These are phyloP conservation scores for Cladochytrium tenue DNA, from an alignment of 371 early-diverging fungal species.

Conservation along the genomic window DNA sequence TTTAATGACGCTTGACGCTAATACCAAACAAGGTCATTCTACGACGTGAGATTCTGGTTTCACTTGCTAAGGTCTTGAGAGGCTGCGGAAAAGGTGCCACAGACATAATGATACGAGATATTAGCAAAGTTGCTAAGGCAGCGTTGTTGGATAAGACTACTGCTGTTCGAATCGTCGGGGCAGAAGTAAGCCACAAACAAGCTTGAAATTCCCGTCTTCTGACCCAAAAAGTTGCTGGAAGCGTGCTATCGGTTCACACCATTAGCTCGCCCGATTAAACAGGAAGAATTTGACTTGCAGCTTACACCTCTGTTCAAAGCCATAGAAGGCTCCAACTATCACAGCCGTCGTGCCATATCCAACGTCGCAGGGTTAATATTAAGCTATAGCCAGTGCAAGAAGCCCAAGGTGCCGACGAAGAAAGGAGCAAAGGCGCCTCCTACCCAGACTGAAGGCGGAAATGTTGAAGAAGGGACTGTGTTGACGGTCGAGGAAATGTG, in stretches of 20 bases:
- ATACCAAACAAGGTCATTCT: constrained; percentile 53
- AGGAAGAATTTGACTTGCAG: constrained; percentile 66
- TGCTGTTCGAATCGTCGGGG: constrained; percentile 67
- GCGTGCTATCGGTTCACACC: constrained; percentile 32
- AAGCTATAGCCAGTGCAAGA: constrained; percentile 52
- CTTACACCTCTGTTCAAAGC: constrained; percentile 62
- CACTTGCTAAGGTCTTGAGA: constrained; percentile 66
- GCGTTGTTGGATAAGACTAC: constrained; percentile 76
- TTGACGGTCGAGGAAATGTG: constrained; percentile 74
- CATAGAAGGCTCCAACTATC: constrained; percentile 68
- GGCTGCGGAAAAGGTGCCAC: constrained; percentile 79
- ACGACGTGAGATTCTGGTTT: constrained; percentile 69
- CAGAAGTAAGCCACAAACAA: constrained; percentile 59
- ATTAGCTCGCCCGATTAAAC: constrained; percentile 41
- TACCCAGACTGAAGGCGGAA: constrained; percentile 5
- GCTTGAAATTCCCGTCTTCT: background rate
- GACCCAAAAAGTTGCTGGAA: constrained; percentile 30
- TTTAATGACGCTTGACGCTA: background rate
- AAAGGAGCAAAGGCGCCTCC: constrained; percentile 15
- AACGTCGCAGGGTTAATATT: constrained; percentile 65
- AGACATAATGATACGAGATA: constrained; percentile 74
- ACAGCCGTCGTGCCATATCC: constrained; percentile 67
- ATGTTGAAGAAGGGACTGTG: constrained; percentile 27
- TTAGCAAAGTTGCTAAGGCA: constrained; percentile 66
- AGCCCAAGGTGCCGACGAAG: constrained; percentile 19